A percentile compares a stretch with the other conserved stretches of the same genome.
phyloP scores from a whole-genome alignment of 306 rosid genomes.

The Pterocarpus santalinus region DNA sequence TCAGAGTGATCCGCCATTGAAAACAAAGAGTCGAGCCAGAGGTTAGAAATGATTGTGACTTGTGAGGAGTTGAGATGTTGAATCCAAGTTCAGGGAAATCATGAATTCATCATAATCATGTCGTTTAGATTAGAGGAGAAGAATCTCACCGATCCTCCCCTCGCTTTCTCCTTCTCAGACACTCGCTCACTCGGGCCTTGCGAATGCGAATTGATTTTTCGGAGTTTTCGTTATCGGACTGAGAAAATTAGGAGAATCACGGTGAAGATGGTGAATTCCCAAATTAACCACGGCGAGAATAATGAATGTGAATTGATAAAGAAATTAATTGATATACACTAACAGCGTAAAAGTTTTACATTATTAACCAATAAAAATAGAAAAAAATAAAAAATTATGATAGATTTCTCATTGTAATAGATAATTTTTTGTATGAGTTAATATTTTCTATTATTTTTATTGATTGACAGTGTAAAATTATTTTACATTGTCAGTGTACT shows the following conservation, averaged over 20 bases:
- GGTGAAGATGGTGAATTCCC: slow-evolving; percentile 24
- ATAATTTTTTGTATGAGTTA: no score
- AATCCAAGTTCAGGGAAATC: slow-evolving; percentile 23
- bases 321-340: no score
- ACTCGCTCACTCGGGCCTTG: slow-evolving; percentile 10
- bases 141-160: slow-evolving; percentile 35
- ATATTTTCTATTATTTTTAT: no score
- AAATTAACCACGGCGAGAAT: not conserved
- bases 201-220: slow-evolving; percentile 24
- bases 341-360: no score
- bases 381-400: no score
- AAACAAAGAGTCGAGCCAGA: not conserved
- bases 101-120: slow-evolving; percentile 15
- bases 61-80: not conserved
- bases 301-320: no score
- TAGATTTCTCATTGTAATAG: no score
- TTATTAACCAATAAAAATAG: no score
- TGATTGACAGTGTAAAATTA: no score
- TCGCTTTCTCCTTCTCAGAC: slow-evolving; percentile 11
- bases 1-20: slow-evolving; percentile 86
- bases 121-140: slow-evolving; percentile 17
- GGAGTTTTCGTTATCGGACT: not conserved
- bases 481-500: no score
- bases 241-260: not conserved
- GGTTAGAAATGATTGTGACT: slow-evolving; percentile 7